Percentiles rank a stretch among this genome's conserved stretches.
Conservation (phyloP, 2,329 filamentous ascomycete species). For the Nigrospora oryzae region DNA sequence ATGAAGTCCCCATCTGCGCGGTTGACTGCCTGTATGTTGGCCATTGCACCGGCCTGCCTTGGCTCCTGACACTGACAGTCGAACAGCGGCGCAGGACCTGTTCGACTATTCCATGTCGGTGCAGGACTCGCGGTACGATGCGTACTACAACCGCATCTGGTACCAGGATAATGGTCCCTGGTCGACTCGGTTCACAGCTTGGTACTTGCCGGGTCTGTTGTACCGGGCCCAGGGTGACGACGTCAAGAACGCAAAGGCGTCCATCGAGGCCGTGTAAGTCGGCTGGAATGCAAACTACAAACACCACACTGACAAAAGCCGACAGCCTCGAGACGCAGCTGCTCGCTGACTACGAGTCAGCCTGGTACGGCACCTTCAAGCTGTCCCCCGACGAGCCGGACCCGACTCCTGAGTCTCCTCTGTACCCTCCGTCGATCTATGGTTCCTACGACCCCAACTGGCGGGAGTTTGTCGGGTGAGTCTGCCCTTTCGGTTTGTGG, state of each 20-base stretch:
- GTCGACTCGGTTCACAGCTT: constrained; percentile 32
- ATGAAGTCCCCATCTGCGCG: neutral
- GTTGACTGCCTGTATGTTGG: neutral
- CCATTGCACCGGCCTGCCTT: neutral
- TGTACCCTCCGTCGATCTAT: constrained; percentile 25
- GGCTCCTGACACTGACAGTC: too few species aligned
- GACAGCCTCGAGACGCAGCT: constrained; percentile 23
- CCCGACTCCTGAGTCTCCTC: constrained; percentile 22
- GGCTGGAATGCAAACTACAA: too few species aligned
- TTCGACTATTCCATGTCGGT: constrained; percentile 31
- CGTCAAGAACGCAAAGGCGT: constrained; percentile 23
- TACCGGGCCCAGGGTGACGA: constrained; percentile 25
- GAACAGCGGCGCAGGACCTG: constrained; percentile 22
- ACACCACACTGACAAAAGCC: neutral
- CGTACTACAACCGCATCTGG: constrained; percentile 30
- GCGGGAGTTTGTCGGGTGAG: constrained; percentile 26
- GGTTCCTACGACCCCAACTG: constrained; percentile 23
- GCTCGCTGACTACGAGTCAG: constrained; percentile 24
- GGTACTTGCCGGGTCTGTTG: constrained; percentile 29
- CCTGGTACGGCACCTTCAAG: constrained; percentile 32
- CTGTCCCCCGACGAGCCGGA: constrained; percentile 28
- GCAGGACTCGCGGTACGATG: constrained; percentile 28
- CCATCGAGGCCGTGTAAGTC: constrained; percentile 24
- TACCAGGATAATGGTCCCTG: constrained; percentile 32
- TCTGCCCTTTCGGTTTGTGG: neutral